These are phyloP conservation scores for Cyclanthera cordifolia DNA, from an alignment of 306 rosid species.

Conservation along the genomic window DNA sequence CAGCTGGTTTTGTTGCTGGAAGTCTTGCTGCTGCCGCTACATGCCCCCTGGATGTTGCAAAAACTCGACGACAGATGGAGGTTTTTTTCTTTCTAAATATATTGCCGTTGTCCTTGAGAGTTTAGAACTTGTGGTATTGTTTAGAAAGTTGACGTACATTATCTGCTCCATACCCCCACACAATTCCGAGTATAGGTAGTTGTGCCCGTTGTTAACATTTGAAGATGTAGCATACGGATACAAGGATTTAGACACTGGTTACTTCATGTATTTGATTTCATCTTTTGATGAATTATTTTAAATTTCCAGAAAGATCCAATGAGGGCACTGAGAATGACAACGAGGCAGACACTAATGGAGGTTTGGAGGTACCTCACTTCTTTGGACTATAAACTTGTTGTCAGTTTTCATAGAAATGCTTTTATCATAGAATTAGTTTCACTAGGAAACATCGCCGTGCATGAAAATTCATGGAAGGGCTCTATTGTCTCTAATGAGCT, in stretches of 20 bases:
- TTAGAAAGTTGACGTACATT: neutral
- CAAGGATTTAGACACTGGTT: neutral
- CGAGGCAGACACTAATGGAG: slow-evolving; percentile 41
- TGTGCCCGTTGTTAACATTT: neutral
- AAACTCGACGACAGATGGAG: slow-evolving; percentile 98
- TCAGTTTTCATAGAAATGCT: neutral
- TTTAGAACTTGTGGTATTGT: neutral
- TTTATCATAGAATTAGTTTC: neutral
- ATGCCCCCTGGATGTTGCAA: slow-evolving; percentile 93
- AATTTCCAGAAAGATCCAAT: slow-evolving; percentile 37
- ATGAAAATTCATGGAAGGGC: neutral
- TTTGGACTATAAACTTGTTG: neutral
- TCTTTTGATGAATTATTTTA: too few species aligned
- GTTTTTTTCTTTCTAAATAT: slow-evolving; percentile 20
- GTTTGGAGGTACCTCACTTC: slow-evolving; percentile 43
- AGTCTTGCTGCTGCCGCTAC: slow-evolving; percentile 88
- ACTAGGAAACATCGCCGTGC: neutral
- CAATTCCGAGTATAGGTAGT: neutral
- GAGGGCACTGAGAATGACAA: slow-evolving; percentile 47
- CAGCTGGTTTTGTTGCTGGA: slow-evolving; percentile 95
- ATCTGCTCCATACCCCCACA: neutral
- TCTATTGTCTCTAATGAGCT: neutral
- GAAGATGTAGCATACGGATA: neutral
- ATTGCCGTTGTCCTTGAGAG: neutral
- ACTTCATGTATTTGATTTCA: too few species aligned